These are phyloP conservation scores for Cercospora sp. DNA, from an alignment of 2,329 filamentous ascomycete genomes.

Conservation along the genomic window DNA sequence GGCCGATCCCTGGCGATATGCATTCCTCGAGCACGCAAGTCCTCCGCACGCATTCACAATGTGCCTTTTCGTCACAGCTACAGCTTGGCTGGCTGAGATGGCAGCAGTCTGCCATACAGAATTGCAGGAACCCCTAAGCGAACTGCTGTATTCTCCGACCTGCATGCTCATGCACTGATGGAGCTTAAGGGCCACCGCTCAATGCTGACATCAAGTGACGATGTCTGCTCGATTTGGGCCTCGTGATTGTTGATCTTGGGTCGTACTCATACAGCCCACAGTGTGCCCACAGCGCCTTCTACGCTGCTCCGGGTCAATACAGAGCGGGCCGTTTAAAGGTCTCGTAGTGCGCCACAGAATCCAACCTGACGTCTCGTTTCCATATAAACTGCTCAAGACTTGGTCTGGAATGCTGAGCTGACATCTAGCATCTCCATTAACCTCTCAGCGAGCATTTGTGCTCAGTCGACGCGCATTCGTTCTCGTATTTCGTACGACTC, in stretches of 20 bases:
- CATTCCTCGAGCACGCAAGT: slow-evolving; percentile 1
- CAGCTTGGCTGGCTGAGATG: background rate
- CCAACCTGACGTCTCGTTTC: background rate
- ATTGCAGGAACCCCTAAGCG: slow-evolving; percentile 1
- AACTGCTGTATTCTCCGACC: slow-evolving; percentile 16
- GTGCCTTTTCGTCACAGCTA: background rate
- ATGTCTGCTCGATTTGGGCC: background rate
- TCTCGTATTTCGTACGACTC: background rate
- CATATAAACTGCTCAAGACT: background rate
- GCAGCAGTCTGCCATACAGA: background rate
- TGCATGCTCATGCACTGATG: background rate
- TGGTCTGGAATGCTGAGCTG: background rate
- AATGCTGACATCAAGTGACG: background rate
- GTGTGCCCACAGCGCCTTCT: background rate
- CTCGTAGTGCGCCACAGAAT: background rate
- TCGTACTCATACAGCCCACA: background rate
- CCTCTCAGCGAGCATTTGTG: background rate
- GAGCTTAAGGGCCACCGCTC: background rate
- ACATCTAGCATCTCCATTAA: background rate
- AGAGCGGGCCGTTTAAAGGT: background rate
- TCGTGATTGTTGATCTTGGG: background rate
- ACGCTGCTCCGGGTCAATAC: background rate
- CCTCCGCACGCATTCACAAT: background rate
- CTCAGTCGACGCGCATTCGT: background rate
- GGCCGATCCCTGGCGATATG: background rate